A percentile compares a stretch with the other conserved stretches of the same genome.
Evolutionary conservation across 2,329 filamentous ascomycete genomes (phyloP).

Genomic region (Aspergillus sp.): DNA sequence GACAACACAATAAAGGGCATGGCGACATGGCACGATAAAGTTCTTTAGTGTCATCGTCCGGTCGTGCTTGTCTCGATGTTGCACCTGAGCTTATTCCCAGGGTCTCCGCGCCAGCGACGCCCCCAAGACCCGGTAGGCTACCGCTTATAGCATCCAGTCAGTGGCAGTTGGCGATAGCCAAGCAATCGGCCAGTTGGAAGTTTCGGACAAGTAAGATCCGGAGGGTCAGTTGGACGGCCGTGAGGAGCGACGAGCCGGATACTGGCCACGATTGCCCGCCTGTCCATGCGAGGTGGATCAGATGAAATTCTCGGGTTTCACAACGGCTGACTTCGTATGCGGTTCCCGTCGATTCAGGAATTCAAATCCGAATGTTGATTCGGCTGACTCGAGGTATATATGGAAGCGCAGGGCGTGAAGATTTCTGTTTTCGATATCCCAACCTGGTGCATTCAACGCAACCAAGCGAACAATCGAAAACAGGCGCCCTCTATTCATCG

Average conservation of each 20-base stretch:
- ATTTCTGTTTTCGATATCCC: too few relatives aligned
- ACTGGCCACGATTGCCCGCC: slow-evolving; percentile 12
- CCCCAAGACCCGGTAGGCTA: slow-evolving; percentile 6
- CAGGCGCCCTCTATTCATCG: too few relatives aligned
- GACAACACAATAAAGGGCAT: slow-evolving; percentile 8
- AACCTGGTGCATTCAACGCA: not conserved
- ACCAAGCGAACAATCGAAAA: not conserved
- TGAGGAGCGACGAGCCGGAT: slow-evolving; percentile 9
- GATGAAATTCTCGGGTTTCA: slow-evolving; percentile 35
- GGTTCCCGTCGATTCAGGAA: slow-evolving; percentile 30
- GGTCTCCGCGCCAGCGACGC: slow-evolving; percentile 7
- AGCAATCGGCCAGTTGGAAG: slow-evolving; percentile 18
- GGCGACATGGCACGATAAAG: slow-evolving; percentile 10
- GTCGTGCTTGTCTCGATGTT: slow-evolving; percentile 14
- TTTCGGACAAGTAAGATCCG: slow-evolving; percentile 18
- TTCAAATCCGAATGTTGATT: slow-evolving; percentile 26
- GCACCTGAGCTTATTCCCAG: slow-evolving; percentile 20
- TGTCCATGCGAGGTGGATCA: slow-evolving; percentile 34
- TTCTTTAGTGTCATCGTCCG: slow-evolving; percentile 11
- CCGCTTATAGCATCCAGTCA: slow-evolving; percentile 13
- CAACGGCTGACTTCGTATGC: slow-evolving; percentile 38
- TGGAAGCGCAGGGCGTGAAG: not conserved
- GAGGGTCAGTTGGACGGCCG: slow-evolving; percentile 20
- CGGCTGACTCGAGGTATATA: slow-evolving; percentile 1
- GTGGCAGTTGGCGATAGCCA: slow-evolving; percentile 12